Conservation (phyloP, 257 asterid genomes). For the Galeopsis tetrahit region DNA sequence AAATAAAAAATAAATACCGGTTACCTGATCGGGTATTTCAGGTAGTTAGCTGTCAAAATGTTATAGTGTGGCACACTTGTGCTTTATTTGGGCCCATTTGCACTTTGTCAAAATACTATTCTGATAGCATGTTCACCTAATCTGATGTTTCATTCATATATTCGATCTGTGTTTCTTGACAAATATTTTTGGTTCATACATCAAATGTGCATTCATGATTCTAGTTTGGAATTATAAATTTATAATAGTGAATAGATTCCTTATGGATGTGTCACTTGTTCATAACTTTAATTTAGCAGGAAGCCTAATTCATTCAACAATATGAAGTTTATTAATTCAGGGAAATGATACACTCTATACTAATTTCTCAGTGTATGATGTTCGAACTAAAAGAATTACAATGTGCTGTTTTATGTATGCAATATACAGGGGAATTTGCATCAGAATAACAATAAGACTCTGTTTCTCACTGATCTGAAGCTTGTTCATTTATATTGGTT, state of each 20-base stretch:
- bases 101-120: neutral
- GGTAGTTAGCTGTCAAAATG: neutral
- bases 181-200: neutral
- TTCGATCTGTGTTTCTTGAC: neutral
- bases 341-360: slow-evolving; percentile 2
- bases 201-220: neutral
- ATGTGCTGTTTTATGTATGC: neutral
- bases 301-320: neutral
- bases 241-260: neutral
- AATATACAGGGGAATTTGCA: too few species aligned
- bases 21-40: neutral
- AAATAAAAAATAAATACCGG: neutral
- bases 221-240: neutral
- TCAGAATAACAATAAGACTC: neutral
- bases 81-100: too few species aligned
- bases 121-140: neutral
- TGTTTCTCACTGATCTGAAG: slow-evolving; percentile 10
- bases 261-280: slow-evolving; percentile 5
- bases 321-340: slow-evolving; percentile 12
- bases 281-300: neutral
- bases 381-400: neutral
- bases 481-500: neutral
- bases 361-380: neutral
- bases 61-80: too few species aligned
- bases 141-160: neutral